A percentile compares a stretch with the other conserved stretches of the same genome.
Conservation (phyloP, 768 basidiomycete species). For the Chlorophyllum brunneum region DNA sequence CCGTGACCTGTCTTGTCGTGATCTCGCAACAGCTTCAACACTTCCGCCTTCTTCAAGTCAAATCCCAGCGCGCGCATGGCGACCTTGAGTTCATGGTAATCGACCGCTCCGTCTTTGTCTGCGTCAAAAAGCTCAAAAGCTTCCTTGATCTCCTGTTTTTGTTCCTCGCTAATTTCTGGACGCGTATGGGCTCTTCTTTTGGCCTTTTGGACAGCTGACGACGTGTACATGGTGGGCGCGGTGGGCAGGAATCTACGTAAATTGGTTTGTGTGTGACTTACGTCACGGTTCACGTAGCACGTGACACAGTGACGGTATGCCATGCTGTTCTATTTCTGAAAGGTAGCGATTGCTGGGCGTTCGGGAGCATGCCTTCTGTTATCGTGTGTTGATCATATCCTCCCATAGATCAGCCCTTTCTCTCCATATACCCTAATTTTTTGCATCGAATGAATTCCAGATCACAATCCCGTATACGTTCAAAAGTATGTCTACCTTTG, state of each 20-base stretch:
- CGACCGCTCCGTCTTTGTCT: constrained; percentile 93
- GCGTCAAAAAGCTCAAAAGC: constrained; percentile 99
- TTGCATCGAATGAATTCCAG: too few relatives aligned
- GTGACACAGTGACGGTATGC: not conserved
- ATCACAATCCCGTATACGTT: too few relatives aligned
- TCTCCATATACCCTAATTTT: too few relatives aligned
- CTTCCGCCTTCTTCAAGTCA: constrained; percentile 97
- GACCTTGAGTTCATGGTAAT: constrained; percentile 99
- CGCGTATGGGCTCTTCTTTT: constrained; percentile 68
- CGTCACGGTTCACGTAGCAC: constrained; percentile 7
- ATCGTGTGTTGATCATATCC: too few relatives aligned
- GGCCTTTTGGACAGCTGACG: constrained; percentile 70
- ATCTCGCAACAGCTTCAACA: constrained; percentile 89
- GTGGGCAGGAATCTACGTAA: constrained; percentile 10
- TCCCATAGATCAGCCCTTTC: too few relatives aligned
- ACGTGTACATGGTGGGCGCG: constrained; percentile 48
- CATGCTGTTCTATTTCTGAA: not conserved
- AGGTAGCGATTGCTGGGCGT: not conserved
- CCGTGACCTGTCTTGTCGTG: constrained; percentile 81
- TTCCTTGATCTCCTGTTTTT: constrained; percentile 95
- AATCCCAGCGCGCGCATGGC: constrained; percentile 98
- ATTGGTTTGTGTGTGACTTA: constrained; percentile 1
- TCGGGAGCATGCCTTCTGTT: too few relatives aligned
- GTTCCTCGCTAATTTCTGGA: constrained; percentile 83
- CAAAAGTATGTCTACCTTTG: too few relatives aligned